Evolutionary conservation across 192 early-diverging fungal genomes (phyloP).

Genomic region (Podila horticola): DNA sequence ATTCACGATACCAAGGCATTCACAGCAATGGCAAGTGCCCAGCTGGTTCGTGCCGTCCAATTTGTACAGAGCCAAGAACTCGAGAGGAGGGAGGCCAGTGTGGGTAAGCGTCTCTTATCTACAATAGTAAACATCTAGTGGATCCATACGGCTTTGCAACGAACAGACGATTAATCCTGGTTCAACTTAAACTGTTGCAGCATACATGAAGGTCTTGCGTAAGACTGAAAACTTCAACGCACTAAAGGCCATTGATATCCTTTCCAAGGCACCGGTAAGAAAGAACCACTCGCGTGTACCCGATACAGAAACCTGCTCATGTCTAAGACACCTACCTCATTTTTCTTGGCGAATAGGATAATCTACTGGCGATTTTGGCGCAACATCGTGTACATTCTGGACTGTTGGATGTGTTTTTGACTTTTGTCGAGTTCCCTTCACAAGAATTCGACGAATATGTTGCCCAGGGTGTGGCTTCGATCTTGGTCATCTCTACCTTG

Average conservation of each 20-base stretch:
- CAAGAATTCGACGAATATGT: slow-evolving; percentile 49
- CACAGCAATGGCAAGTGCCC: slow-evolving; percentile 43
- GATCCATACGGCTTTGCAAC: too few relatives aligned
- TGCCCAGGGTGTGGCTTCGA: slow-evolving; percentile 39
- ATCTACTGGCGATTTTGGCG: slow-evolving; percentile 42
- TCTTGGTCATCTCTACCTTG: slow-evolving; percentile 37
- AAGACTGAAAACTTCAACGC: slow-evolving; percentile 44
- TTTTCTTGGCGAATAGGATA: slow-evolving; percentile 16
- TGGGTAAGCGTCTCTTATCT: slow-evolving; percentile 10
- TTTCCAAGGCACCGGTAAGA: slow-evolving; percentile 62
- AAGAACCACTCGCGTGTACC: neutral
- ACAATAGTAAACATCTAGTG: neutral
- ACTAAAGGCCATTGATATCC: slow-evolving; percentile 54
- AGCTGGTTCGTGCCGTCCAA: slow-evolving; percentile 29
- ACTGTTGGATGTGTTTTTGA: slow-evolving; percentile 16
- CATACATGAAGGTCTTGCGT: slow-evolving; percentile 36
- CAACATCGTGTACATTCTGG: slow-evolving; percentile 32
- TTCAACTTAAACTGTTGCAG: neutral
- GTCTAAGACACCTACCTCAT: neutral
- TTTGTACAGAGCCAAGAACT: slow-evolving; percentile 24
- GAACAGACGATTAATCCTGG: neutral
- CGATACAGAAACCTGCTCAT: too few relatives aligned
- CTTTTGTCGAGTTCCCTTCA: slow-evolving; percentile 30
- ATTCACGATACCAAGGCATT: slow-evolving; percentile 50
- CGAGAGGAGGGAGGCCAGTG: slow-evolving; percentile 14